These are phyloP conservation scores for Alternaria consortialis DNA, from an alignment of 2,329 filamentous ascomycete species.

Conservation along the genomic window DNA sequence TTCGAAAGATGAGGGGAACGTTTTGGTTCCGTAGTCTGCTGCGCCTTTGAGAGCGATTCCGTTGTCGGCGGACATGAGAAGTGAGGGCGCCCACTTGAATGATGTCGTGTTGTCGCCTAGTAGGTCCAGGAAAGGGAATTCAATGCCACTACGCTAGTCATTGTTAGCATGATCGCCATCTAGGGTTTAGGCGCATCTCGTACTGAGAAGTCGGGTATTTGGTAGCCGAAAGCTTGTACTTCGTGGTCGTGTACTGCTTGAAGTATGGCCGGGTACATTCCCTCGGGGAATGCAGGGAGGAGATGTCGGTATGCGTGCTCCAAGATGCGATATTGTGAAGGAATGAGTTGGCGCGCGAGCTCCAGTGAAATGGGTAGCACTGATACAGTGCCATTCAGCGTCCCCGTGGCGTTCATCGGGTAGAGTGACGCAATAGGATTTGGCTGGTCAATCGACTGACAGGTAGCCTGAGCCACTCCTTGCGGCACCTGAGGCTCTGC, in stretches of 20 bases:
- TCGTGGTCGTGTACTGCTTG: slow-evolving; percentile 63
- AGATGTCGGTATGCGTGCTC: slow-evolving; percentile 59
- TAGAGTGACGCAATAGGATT: slow-evolving; percentile 61
- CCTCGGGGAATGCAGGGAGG: slow-evolving; percentile 60
- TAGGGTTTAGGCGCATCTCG: slow-evolving; percentile 20
- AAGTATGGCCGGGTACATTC: slow-evolving; percentile 64
- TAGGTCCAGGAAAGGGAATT: slow-evolving; percentile 66
- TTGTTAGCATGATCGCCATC: not conserved
- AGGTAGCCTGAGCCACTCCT: slow-evolving; percentile 16
- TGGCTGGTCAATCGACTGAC: slow-evolving; percentile 46
- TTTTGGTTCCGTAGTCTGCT: slow-evolving; percentile 57
- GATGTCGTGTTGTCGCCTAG: slow-evolving; percentile 60
- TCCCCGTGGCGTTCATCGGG: slow-evolving; percentile 60
- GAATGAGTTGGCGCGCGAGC: slow-evolving; percentile 59
- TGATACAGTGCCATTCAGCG: slow-evolving; percentile 63
- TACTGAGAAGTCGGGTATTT: slow-evolving; percentile 61
- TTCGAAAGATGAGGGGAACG: slow-evolving; percentile 56
- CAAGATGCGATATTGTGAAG: slow-evolving; percentile 60
- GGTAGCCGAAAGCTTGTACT: slow-evolving; percentile 56
- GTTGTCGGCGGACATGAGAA: slow-evolving; percentile 58
- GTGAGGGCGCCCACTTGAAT: slow-evolving; percentile 61
- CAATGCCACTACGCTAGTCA: slow-evolving; percentile 59
- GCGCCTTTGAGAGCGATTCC: slow-evolving; percentile 57
- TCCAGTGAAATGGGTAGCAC: slow-evolving; percentile 62
- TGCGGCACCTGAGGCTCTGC: slow-evolving; percentile 2